Conservation (phyloP, 352 stramenopile genomes). For the Phytophthora crassamura region DNA sequence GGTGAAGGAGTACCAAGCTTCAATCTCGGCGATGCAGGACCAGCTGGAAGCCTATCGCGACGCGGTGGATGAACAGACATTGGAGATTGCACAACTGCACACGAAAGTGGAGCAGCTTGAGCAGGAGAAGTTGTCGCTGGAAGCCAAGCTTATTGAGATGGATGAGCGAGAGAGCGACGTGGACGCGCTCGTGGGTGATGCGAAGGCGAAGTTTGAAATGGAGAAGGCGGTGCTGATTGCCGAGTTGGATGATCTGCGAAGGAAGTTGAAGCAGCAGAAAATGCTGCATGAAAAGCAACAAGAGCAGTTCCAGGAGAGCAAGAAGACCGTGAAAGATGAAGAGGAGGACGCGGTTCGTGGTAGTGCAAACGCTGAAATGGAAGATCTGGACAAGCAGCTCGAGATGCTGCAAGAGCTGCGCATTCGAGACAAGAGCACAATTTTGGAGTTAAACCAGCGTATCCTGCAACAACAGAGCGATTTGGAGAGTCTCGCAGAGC, state of each 20-base stretch:
- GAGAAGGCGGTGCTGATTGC: conserved; percentile 55
- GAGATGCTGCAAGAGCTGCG: conserved; percentile 73
- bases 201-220: conserved; percentile 57
- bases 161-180: conserved; percentile 71
- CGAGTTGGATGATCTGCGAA: conserved; percentile 52
- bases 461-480: conserved; percentile 68
- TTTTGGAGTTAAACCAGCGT: conserved; percentile 63
- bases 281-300: conserved; percentile 47
- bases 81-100: conserved; percentile 72
- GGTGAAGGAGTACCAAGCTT: conserved; percentile 52
- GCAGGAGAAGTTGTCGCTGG: conserved; percentile 57
- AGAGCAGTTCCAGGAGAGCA: conserved; percentile 34
- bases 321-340: conserved; percentile 10
- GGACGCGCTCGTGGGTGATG: conserved; percentile 53
- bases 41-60: conserved; percentile 60
- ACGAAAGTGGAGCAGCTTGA: conserved; percentile 59
- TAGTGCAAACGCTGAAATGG: conserved; percentile 18
- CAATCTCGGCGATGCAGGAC: conserved; percentile 53
- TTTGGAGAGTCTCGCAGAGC: conserved; percentile 60
- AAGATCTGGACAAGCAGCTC: conserved; percentile 67
- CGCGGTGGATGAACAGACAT: conserved; percentile 67
- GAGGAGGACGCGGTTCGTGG: conserved; percentile 8
- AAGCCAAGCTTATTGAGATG: conserved; percentile 80
- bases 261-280: conserved; percentile 47
- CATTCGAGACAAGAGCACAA: conserved; percentile 63